Base-by-base conservation (phyloP, 768 basidiomycete genomes). In the Gloeostereum incarnatum region DNA sequence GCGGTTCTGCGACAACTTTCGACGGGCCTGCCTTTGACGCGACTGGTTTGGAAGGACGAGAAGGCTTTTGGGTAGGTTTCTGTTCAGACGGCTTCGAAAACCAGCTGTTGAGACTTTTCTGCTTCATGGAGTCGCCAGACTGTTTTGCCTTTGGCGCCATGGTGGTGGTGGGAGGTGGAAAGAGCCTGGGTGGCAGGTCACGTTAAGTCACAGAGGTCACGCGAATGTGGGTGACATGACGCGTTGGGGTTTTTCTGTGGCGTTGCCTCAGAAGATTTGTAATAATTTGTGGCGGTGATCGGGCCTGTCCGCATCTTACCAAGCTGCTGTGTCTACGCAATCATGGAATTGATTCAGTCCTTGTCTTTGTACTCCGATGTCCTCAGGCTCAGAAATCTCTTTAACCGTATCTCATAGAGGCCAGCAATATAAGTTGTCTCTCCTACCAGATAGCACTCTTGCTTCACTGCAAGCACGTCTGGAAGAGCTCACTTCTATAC, bases 31-130 rank as follows among this genome's bases (percentile, higher is more conserved):
- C 47, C 31, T 47, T 58, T 49, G 45, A 17, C 42, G 30, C 38
- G 41, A 43, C 23, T 6, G 23, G 31, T 45, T 56, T 45, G 20
- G 38, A 26, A 32, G 48, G 47, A 16, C 49, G 43, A 34, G 49
- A 46, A 36, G 49, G 41, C 10, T 61, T 52, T 38, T 40, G 45
- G 31, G 42, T 35, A 18, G 54, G 36, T 13, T 44, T 43, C 56
- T 11, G n/a, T 11, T n/a, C 11, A 4, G 19, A 20, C 33, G 43
- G 18, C 34, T 76, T 60, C 5, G 66, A 59, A 45, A 87, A 83
- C 59, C 75, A 88, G 3, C 77, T 71, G 54, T 75, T 76, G 6
- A 87, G 65, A 47, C 78, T 84, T 51, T 84, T 86, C 54, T 87
- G 85, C 47, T 81, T 84, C 57, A 62, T 47, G 33, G 59, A 55